A percentile compares a stretch with the other conserved stretches of the same genome.
phyloP scores from a whole-genome alignment of 345 rosid species.

The Eucalyptus rudis region DNA sequence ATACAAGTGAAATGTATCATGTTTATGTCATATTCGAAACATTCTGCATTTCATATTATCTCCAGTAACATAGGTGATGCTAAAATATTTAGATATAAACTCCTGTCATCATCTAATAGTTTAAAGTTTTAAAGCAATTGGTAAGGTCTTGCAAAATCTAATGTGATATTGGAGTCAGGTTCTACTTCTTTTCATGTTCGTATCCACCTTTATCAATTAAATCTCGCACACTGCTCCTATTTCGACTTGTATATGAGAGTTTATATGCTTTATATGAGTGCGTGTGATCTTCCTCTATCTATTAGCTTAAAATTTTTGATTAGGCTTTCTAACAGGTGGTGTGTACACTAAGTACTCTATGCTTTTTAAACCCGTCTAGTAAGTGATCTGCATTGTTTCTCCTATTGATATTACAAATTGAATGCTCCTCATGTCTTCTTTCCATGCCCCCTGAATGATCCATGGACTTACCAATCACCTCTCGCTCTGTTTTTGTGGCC shows the following conservation, averaged over 20 bases:
- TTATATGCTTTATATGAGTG: background rate
- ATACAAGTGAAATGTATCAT: background rate
- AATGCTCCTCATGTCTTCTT: background rate
- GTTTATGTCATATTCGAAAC: background rate
- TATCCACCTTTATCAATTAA: background rate
- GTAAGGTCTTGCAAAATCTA: background rate
- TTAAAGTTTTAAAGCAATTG: background rate
- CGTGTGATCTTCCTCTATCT: background rate
- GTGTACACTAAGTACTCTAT: background rate
- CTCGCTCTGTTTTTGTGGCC: background rate
- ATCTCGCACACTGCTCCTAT: rapidly evolving
- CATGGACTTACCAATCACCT: background rate
- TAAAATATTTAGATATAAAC: background rate
- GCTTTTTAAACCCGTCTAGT: background rate
- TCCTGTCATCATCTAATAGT: no score
- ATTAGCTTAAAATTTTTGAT: rapidly evolving
- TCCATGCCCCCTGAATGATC: background rate
- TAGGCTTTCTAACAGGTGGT: background rate
- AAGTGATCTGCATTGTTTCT: background rate
- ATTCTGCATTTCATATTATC: background rate
- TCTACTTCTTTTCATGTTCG: background rate
- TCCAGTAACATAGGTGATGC: background rate
- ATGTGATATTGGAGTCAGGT: rapidly evolving
- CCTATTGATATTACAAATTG: background rate
- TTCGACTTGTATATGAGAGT: background rate